Conservation (phyloP, 78 protist species). For the Polysphondylium violaceum region DNA sequence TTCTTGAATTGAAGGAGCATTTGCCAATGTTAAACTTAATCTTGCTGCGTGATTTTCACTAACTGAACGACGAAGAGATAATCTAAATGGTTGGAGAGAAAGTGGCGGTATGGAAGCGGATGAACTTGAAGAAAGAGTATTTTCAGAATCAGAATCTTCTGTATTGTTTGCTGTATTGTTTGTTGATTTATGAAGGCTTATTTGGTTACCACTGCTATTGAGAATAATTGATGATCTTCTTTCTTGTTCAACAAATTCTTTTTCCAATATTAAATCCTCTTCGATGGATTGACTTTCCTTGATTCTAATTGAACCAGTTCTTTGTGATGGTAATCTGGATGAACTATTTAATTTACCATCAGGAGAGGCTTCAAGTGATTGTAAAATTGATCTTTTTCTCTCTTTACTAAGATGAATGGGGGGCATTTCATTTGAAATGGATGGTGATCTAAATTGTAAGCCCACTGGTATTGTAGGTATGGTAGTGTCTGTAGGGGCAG, state of each 20-base stretch:
- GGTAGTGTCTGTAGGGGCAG: no score
- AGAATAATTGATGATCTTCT: background rate
- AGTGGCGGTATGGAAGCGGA: no score
- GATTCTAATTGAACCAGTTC: constrained; percentile 41
- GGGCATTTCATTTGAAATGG: no score
- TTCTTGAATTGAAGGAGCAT: background rate
- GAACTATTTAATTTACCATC: background rate
- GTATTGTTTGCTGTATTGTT: no score
- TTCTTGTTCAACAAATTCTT: constrained; percentile 34
- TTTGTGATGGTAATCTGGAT: constrained; percentile 41
- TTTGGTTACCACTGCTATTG: no score
- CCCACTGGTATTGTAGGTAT: no score
- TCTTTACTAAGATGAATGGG: constrained; percentile 24
- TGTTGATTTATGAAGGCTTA: background rate
- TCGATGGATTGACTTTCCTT: background rate
- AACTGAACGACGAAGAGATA: background rate
- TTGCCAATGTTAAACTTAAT: background rate
- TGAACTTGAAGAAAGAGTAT: no score
- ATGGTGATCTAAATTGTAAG: constrained; percentile 5
- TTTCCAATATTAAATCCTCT: constrained; percentile 45
- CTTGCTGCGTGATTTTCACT: constrained; percentile 9
- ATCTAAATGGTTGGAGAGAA: background rate
- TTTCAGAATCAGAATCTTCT: no score
- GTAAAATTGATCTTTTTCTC: background rate
- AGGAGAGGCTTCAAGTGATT: background rate